Evolutionary conservation across 225 moss, liverwort and hornwort species (phyloP).

Genomic region (Pseudoscleropodium purum): DNA sequence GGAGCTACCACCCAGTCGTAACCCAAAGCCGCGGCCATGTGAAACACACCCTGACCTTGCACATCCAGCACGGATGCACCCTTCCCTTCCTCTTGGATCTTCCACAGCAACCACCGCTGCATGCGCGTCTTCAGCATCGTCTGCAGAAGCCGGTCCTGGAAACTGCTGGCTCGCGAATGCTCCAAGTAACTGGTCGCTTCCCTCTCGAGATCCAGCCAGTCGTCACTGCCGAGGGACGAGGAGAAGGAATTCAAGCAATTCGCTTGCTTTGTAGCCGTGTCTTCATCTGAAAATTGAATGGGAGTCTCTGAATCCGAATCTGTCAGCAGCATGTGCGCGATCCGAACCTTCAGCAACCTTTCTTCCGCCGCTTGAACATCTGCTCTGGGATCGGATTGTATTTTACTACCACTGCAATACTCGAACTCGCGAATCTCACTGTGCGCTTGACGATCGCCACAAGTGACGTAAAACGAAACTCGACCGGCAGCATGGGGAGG

Average conservation of each 20-base stretch:
- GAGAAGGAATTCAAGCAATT: conserved; percentile 16
- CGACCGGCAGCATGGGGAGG: conserved; percentile 50
- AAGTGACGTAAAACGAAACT: conserved; percentile 75
- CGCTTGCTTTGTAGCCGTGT: conserved; percentile 1
- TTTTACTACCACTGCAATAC: conserved; percentile 41
- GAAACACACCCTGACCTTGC: conserved; percentile 75
- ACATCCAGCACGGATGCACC: conserved; percentile 67
- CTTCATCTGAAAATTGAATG: background rate
- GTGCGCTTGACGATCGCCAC: conserved; percentile 69
- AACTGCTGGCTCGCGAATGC: conserved; percentile 16
- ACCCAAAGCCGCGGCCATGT: conserved; percentile 82
- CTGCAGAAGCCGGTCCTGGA: conserved; percentile 63
- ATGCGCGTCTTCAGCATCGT: conserved; percentile 51
- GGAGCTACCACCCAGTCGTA: conserved; percentile 81
- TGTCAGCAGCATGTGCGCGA: conserved; percentile 63
- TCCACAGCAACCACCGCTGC: conserved; percentile 63
- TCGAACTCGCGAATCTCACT: conserved; percentile 82
- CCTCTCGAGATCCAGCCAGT: conserved; percentile 51
- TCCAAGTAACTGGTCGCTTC: conserved; percentile 18
- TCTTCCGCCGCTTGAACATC: conserved; percentile 36
- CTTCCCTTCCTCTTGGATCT: conserved; percentile 50
- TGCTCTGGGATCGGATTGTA: background rate
- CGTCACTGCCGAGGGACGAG: conserved; percentile 17
- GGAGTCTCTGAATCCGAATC: conserved; percentile 12
- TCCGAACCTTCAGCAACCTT: conserved; percentile 52